These are phyloP conservation scores for Melanogaster broomeanus DNA, from an alignment of 768 basidiomycete genomes.

Conservation along the genomic window DNA sequence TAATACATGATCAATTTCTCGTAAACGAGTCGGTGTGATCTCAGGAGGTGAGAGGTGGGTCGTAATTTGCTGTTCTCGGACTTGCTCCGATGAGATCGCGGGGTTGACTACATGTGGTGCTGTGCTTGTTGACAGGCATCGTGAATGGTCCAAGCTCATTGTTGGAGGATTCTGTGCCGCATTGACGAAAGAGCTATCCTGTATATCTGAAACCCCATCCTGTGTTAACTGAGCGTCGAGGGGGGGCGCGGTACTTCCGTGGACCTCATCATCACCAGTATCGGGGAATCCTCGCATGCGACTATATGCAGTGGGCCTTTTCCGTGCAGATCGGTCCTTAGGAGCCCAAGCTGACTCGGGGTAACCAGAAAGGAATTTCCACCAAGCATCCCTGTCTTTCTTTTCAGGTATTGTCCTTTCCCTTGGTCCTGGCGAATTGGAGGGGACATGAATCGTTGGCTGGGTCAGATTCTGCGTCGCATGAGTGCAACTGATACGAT, in stretches of 20 bases:
- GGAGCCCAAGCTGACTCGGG: conserved; percentile 71
- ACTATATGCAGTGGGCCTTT: conserved; percentile 6
- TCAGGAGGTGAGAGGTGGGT: conserved; percentile 44
- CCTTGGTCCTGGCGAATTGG: conserved; percentile 1
- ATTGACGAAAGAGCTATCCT: neutral
- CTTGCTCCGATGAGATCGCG: neutral
- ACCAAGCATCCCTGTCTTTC: conserved; percentile 76
- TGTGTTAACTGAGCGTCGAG: conserved; percentile 1
- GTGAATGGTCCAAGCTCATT: neutral
- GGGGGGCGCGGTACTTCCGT: neutral
- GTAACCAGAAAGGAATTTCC: conserved; percentile 71
- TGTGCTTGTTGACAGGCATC: neutral
- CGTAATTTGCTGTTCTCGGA: neutral
- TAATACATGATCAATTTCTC: conserved; percentile 67
- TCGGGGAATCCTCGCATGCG: conserved; percentile 43
- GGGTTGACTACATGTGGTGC: neutral
- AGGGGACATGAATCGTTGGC: conserved; percentile 45
- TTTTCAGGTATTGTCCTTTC: conserved; percentile 61
- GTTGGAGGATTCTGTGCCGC: neutral
- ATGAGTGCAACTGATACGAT: conserved; percentile 6
- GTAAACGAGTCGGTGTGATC: conserved; percentile 58
- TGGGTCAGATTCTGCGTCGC: conserved; percentile 62
- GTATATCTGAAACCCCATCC: neutral
- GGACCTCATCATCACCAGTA: conserved; percentile 5
- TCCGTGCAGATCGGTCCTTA: conserved; percentile 14